Evolutionary conservation across 176 grass and related monocot genomes (phyloP), one percentile per base, ranked within the genome.

Genomic region (Oryza coarctata): DNA sequence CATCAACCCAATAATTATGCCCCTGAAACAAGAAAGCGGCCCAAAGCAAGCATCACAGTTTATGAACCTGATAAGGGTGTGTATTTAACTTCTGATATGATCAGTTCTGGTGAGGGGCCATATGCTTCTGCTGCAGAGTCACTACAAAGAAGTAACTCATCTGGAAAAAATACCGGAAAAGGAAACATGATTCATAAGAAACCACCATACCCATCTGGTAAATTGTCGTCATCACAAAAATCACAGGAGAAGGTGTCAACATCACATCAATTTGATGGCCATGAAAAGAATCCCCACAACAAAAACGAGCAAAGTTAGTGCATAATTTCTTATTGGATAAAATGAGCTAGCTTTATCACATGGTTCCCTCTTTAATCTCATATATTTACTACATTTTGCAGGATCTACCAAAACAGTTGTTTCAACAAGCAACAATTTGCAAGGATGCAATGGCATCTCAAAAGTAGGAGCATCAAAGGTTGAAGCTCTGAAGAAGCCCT

Each of bases 271-370:
- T 84, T 78, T 65, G 83, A 85, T 80, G 80, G 50, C 44, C 43
- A 74, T 77, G 93, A 90, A 70, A 95, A 85, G 74, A 92, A 75
- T 79, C 31, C 79, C 72, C 88, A 70, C 85, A 87, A 74, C 64
- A 88, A 91, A 93, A 88, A 75, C 77, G 93, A 89, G 75, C 90
- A 84, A 86, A 93, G 96, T 97, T 94, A 88, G 91, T 91, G 69
- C 70, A 61, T 28, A 26, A 55, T n/a, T 81, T 40, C 72, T 70
- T 20, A 45, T 87, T 63, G 67, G 31, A 71, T 81, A 20, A 67
- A 55, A 73, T 79, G 44, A 3, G 11, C 18, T 83, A 62, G 36
- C 69, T 49, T 79, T 74, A 60, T 82, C 29, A 74, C 63, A 17
- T 30, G 20, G 10, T 44, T 49, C 9, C 31, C 22, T 76, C 58